Evolutionary conservation across 345 rosid genomes (phyloP), one percentile per base, ranked within the genome.

Genomic region (Pugionium cornutum): DNA sequence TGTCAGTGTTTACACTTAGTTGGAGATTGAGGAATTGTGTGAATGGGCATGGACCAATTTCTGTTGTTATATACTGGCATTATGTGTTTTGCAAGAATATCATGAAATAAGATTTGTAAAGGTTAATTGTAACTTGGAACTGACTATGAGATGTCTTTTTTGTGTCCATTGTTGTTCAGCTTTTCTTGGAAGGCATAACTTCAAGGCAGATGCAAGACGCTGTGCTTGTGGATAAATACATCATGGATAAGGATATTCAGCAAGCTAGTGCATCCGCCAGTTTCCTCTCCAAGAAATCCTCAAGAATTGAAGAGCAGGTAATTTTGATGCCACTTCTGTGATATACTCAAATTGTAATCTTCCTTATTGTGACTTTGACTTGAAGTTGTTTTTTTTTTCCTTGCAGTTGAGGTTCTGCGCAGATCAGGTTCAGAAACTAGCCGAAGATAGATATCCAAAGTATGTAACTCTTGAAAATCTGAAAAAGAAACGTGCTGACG

Each of bases 291-390:
- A 82, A 82, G 64, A 95, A 82, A 78, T 80, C 84, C 57, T 79
- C 76, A 54, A 83, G 87, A 76, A 82, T 92, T 58, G 96, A 89
- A 68, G 96, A 95, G 62, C 98, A 91, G 94, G 99, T 91, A 78
- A 45, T 72, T 2, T 34, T 47, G 28, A 48, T 69, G 76, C 81
- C 46, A 88, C 75, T 51, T 77, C 82, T 59, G 80, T 81, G 61
- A 94, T 79, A 78, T 79, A 83, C 55, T 79, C 77, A 53, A 75
- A 82, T 91, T 57, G 4, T 32, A 32, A 57, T 41, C 31, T 62
- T 34, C 26, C 7, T 48, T 9, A 4, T 9, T 7, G 5, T 64
- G 41, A 42, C 47, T 32, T 54, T 55, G 54, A 76, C 30, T 62
- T 33, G 32, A 49, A 43, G 25, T 64, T 27, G 57, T 50, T 74